Evolutionary conservation across 148 eudicot genomes (phyloP).

Genomic region (Rhododendron williamsianum): DNA sequence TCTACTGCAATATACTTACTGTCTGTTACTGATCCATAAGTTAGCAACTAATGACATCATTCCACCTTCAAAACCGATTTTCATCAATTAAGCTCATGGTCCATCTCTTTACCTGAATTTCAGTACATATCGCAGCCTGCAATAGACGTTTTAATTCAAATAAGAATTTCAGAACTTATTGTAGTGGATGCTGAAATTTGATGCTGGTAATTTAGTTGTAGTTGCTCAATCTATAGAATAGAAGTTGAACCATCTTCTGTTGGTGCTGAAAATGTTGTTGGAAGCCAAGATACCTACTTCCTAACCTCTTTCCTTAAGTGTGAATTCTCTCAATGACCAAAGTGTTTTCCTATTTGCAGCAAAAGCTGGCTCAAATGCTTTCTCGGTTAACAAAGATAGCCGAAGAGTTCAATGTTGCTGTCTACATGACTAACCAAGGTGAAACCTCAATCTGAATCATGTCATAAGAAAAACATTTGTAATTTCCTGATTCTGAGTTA

Average conservation of each 20-base stretch:
- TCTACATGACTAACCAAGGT: conserved; percentile 96
- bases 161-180: background rate
- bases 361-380: conserved; percentile 95
- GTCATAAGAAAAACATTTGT: background rate
- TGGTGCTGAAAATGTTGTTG: background rate
- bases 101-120: background rate
- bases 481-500: background rate
- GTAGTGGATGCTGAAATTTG: background rate
- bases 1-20: background rate
- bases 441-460: conserved; percentile 6
- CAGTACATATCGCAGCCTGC: background rate
- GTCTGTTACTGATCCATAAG: background rate
- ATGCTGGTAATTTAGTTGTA: background rate
- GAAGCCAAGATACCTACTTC: background rate
- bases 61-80: background rate
- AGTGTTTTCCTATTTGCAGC: conserved; percentile 40
- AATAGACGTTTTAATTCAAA: background rate
- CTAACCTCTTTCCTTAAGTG: background rate
- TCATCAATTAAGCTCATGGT: background rate
- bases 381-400: conserved; percentile 84
- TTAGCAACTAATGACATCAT: background rate
- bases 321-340: conserved; percentile 6
- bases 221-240: background rate
- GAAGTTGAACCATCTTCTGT: background rate
- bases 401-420: conserved; percentile 87